Evolutionary conservation across 352 stramenopile species (phyloP), one percentile per base, ranked within the genome.

Genomic region (Globisporangium lucens): DNA sequence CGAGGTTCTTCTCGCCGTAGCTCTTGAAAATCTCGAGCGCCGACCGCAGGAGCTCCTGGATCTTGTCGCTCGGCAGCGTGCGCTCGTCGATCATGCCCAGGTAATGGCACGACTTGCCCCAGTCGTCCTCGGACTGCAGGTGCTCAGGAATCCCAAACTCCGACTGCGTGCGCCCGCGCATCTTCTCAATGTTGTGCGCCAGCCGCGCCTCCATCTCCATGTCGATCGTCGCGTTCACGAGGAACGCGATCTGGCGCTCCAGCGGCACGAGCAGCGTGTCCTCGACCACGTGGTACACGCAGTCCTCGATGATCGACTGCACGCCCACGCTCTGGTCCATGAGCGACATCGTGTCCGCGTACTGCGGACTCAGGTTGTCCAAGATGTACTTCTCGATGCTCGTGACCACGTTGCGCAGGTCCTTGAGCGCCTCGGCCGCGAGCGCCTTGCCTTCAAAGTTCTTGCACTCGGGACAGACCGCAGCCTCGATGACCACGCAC

Each of bases 81-180:
- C 84, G 85, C 71, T 94, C 85, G 51, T 94, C 87, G 63, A 94
- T 91, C 83, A 91, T 92, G 58, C 80, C 92, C 57, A 94, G 35
- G 46, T 93, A 86, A 67, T 93, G 85, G 67, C 84, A 92, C 22
- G 83, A 91, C 15, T 90, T 79, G 3, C 87, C 87, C 82, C 82
- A 93, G 55, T 92, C 79, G 63, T 89, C 82, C 3, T 92, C 85
- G 0, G 82, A 91, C 68, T 91, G 83, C 27, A 93, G 52, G 46
- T 90, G 77, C 60, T 91, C 85, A 0, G 87, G 82, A 43, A 94
- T 94, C 33, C 87, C 87, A 63, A 89, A 92, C 4, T 91, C 84
- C 10, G 68, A 75, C 71, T 94, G 87, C 15, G 82, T 82, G 12
- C 82, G 75, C 10, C 79, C 79, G 51, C 75, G 84, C 67, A 92